Conservation (phyloP, 2,329 filamentous ascomycete genomes). For the Cytospora chrysosperma region DNA sequence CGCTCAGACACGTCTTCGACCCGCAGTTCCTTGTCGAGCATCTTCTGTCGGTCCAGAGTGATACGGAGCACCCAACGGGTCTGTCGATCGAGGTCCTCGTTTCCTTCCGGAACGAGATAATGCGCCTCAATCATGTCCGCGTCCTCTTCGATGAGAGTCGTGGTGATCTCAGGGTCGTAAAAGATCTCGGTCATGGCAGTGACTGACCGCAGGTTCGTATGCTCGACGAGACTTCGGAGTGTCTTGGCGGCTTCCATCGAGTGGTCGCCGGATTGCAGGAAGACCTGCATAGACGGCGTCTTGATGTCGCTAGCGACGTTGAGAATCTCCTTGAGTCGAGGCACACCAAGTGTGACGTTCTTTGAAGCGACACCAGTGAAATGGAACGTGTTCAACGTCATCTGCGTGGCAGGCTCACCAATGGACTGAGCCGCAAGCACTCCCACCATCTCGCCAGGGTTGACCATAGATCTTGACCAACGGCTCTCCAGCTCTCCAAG, state of each 20-base stretch:
- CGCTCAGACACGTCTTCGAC: constrained; percentile 87
- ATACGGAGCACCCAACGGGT: constrained; percentile 96
- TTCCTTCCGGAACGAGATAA: constrained; percentile 87
- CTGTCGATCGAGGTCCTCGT: constrained; percentile 64
- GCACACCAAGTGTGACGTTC: constrained; percentile 98
- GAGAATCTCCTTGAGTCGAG: constrained; percentile 98
- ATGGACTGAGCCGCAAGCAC: constrained; percentile 97
- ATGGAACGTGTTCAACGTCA: constrained; percentile 99
- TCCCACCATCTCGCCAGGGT: constrained; percentile 97
- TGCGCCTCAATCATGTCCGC: constrained; percentile 94
- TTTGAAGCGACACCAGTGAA: constrained; percentile 99
- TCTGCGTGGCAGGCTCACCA: constrained; percentile 97
- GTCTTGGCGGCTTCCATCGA: constrained; percentile 72
- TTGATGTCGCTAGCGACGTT: constrained; percentile 98
- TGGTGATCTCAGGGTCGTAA: constrained; percentile 88
- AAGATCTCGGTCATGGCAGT: constrained; percentile 93
- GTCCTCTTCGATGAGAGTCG: constrained; percentile 84
- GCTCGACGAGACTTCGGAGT: constrained; percentile 86
- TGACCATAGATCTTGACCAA: constrained; percentile 82
- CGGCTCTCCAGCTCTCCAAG: constrained; percentile 86
- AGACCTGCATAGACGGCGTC: constrained; percentile 95
- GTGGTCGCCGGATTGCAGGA: constrained; percentile 63
- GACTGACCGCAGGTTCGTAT: constrained; percentile 89
- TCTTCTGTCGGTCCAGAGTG: constrained; percentile 86
- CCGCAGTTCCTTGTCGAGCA: constrained; percentile 89